phyloP scores from a whole-genome alignment of 257 asterid species.

The Fraxinus excelsior region DNA sequence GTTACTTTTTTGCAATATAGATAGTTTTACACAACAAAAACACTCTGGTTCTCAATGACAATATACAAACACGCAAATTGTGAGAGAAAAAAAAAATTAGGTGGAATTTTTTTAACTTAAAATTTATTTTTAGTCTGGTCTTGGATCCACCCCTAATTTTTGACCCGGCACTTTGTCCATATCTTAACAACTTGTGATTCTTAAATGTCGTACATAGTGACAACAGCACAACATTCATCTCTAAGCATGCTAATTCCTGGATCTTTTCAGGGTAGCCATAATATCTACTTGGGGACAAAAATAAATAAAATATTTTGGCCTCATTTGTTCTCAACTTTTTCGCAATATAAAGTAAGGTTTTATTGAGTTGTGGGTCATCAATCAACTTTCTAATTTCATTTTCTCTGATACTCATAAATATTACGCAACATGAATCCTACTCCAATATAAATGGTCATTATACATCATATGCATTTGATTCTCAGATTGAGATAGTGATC shows the following conservation, averaged over 20 bases:
- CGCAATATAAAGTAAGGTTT: not conserved
- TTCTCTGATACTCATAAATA: constrained; percentile 11
- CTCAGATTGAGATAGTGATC: constrained; percentile 2
- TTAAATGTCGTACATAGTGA: constrained; percentile 3
- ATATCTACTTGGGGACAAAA: not conserved
- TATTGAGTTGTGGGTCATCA: constrained; percentile 3
- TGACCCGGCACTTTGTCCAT: not conserved
- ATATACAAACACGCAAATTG: too few species aligned
- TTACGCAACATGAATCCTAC: constrained; percentile 6
- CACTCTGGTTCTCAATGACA: not conserved
- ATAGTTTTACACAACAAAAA: not conserved
- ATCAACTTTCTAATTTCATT: constrained; percentile 7
- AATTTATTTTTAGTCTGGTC: too few species aligned
- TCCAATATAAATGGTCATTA: constrained; percentile 2
- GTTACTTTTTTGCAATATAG: not conserved
- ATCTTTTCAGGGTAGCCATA: not conserved
- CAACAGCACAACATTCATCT: constrained; percentile 16
- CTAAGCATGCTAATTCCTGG: not conserved
- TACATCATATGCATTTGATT: not conserved
- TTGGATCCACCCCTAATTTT: too few species aligned
- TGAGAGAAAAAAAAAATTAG: too few species aligned
- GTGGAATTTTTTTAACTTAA: too few species aligned
- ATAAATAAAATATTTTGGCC: not conserved
- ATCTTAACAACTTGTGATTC: not conserved
- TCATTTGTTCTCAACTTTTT: not conserved